A percentile compares a stretch with the other conserved stretches of the same genome.
These are phyloP conservation scores for Aschersonia sp. DNA, from an alignment of 2,329 filamentous ascomycete species.

Conservation along the genomic window DNA sequence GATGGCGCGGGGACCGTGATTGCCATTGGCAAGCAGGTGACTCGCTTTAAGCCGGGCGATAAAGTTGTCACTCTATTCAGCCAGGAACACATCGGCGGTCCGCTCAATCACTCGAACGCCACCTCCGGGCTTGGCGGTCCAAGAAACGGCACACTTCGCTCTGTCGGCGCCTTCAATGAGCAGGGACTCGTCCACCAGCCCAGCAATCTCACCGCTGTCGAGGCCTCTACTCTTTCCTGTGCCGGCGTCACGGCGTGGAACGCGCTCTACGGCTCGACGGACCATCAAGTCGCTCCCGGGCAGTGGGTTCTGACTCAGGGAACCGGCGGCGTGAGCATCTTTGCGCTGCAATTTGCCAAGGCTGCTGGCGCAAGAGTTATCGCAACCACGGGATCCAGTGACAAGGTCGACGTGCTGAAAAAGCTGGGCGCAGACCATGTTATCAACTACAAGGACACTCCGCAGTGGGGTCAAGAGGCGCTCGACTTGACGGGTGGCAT, in stretches of 20 bases:
- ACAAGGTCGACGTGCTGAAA: constrained; percentile 27
- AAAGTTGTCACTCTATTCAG: constrained; percentile 47
- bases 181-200: constrained; percentile 52
- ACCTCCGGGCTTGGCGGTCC: constrained; percentile 51
- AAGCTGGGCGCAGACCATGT: constrained; percentile 34
- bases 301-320: constrained; percentile 51
- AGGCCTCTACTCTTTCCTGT: constrained; percentile 44
- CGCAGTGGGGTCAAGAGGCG: constrained; percentile 29
- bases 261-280: constrained; percentile 41
- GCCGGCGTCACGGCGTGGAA: constrained; percentile 54
- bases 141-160: constrained; percentile 52
- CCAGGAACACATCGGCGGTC: constrained; percentile 34
- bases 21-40: constrained; percentile 33
- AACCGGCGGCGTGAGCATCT: constrained; percentile 55
- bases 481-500: constrained; percentile 25
- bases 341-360: constrained; percentile 45
- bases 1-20: constrained; percentile 40
- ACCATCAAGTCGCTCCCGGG: constrained; percentile 33
- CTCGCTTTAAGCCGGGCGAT: constrained; percentile 35
- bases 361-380: constrained; percentile 32
- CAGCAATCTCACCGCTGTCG: constrained; percentile 32
- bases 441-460: constrained; percentile 32
- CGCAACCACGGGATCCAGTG: constrained; percentile 29
- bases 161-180: constrained; percentile 55
- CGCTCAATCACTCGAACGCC: constrained; percentile 17